Conservation (phyloP, 495 filamentous ascomycete genomes). For the Hyaloscypha finlandica region DNA sequence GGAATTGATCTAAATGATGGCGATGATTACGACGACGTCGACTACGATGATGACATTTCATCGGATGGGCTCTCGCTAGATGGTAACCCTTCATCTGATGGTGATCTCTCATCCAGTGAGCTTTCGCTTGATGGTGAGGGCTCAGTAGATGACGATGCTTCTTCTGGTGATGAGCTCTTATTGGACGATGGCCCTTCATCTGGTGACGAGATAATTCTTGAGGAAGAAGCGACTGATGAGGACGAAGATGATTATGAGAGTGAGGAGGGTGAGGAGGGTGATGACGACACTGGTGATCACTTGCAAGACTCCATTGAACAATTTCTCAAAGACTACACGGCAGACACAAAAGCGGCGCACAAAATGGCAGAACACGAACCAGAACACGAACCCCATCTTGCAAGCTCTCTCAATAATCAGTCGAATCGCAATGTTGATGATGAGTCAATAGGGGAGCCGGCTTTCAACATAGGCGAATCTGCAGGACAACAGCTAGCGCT, state of each 20-base stretch:
- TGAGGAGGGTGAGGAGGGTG: background rate
- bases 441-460: too few relatives aligned
- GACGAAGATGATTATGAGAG: background rate
- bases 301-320: background rate
- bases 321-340: background rate
- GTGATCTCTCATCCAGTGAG: too few relatives aligned
- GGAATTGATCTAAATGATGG: too few relatives aligned
- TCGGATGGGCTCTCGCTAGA: too few relatives aligned
- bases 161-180: conserved; percentile 1
- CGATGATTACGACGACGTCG: too few relatives aligned
- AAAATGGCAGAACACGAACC: background rate
- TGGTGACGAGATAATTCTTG: background rate
- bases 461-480: too few relatives aligned
- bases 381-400: background rate
- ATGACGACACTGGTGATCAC: background rate
- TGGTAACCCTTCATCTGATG: too few relatives aligned
- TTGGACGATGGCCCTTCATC: background rate
- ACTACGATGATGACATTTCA: too few relatives aligned
- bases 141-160: too few relatives aligned
- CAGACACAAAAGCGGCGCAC: background rate
- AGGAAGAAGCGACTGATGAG: background rate
- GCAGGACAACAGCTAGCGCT: too few relatives aligned
- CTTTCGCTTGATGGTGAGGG: too few relatives aligned
- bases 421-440: too few relatives aligned
- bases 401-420: background rate